Conservation (phyloP, 306 rosid species). For the Malus fusca region DNA sequence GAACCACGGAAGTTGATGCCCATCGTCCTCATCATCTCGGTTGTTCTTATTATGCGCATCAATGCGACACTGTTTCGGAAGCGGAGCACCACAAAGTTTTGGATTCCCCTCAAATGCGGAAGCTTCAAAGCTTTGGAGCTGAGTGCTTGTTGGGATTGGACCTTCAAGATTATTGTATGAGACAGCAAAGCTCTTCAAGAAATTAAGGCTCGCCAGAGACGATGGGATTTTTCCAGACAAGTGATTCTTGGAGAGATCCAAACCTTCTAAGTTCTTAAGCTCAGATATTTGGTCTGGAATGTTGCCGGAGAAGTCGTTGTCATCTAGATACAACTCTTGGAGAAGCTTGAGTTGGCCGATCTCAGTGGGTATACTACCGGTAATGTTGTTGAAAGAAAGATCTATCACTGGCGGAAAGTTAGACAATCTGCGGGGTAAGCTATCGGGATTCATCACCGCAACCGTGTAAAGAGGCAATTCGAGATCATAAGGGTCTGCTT, state of each 20-base stretch:
- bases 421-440: background rate
- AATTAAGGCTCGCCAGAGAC: background rate
- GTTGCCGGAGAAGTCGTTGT: background rate
- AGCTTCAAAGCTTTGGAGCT: too few relatives aligned
- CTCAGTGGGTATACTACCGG: background rate
- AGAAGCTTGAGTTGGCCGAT: background rate
- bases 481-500: background rate
- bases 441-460: background rate
- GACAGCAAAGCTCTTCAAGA: background rate
- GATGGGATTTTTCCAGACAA: background rate
- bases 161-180: background rate
- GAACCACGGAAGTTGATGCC: background rate
- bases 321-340: background rate
- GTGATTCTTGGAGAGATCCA: background rate
- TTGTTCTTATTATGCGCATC: background rate
- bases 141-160: too few relatives aligned
- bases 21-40: background rate
- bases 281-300: background rate
- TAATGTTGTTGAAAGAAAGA: background rate
- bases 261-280: background rate
- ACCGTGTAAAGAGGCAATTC: background rate
- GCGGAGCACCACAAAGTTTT: too few relatives aligned
- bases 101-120: too few relatives aligned
- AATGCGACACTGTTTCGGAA: background rate
- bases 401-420: background rate